These are phyloP conservation scores for Talaromyces ruber DNA, from an alignment of 495 filamentous ascomycete species.

Conservation along the genomic window DNA sequence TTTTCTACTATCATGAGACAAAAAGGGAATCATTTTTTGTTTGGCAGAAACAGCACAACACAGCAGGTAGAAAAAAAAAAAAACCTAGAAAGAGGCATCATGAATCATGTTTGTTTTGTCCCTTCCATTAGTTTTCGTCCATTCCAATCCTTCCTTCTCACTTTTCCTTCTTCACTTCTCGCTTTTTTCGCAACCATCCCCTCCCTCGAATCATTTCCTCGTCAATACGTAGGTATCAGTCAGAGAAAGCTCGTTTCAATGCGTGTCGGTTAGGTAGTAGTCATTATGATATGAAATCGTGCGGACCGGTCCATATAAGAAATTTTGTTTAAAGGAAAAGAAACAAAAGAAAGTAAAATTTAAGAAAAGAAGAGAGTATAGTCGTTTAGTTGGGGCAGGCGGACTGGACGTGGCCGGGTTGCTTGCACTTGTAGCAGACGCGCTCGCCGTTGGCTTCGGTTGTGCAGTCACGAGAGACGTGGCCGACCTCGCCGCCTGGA, in stretches of 20 bases:
- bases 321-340: not conserved
- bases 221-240: not conserved
- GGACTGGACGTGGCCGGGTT: conserved; percentile 91
- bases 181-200: not conserved
- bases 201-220: not conserved
- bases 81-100: not conserved
- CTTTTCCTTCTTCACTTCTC: not conserved
- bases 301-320: not conserved
- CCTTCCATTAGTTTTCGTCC: not conserved
- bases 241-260: not conserved
- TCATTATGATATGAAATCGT: conserved; percentile 3
- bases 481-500: conserved; percentile 76
- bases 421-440: conserved; percentile 99
- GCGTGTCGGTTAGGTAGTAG: conserved; percentile 2
- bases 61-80: not conserved
- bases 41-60: not conserved
- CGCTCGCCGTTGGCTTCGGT: conserved; percentile 83
- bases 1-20: conserved; percentile 1
- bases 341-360: conserved; percentile 1
- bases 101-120: not conserved
- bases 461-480: conserved; percentile 91
- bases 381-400: conserved; percentile 67
- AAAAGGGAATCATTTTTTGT: conserved; percentile 1
- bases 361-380: conserved; percentile 1
- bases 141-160: not conserved